phyloP scores from a whole-genome alignment of 2,329 filamentous ascomycete species.

The Fusarium sp. region DNA sequence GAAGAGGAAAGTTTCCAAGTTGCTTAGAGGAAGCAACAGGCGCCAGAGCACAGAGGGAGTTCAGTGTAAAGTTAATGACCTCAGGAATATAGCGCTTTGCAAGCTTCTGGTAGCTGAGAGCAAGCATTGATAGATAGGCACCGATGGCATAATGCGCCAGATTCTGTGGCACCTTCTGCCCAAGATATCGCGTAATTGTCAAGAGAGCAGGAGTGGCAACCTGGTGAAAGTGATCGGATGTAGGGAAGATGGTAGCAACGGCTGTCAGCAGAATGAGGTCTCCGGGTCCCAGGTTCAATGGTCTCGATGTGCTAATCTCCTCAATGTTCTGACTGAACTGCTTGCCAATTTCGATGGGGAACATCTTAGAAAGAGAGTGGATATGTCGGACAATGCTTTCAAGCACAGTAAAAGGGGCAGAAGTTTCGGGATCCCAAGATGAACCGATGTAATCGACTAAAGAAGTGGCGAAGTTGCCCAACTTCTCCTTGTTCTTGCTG shows the following conservation, averaged over 20 bases:
- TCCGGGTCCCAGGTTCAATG: constrained; percentile 67
- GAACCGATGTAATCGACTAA: constrained; percentile 72
- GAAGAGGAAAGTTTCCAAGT: constrained; percentile 70
- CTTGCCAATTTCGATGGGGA: constrained; percentile 79
- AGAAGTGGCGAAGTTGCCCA: constrained; percentile 73
- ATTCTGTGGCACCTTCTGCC: constrained; percentile 75
- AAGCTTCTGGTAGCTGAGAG: constrained; percentile 82
- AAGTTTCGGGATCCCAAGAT: constrained; percentile 55
- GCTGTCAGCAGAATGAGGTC: constrained; percentile 88
- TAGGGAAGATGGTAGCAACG: constrained; percentile 87
- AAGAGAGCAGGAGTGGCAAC: constrained; percentile 92
- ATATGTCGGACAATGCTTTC: constrained; percentile 89
- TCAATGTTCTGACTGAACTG: constrained; percentile 80
- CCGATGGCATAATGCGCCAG: constrained; percentile 77
- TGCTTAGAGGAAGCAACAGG: constrained; percentile 61
- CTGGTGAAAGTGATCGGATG: constrained; percentile 96
- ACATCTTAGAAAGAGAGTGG: constrained; percentile 90
- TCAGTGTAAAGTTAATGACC: constrained; percentile 81
- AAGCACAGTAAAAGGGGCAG: constrained; percentile 72
- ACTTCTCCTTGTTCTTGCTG: constrained; percentile 84
- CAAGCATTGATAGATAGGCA: constrained; percentile 81
- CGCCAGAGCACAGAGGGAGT: constrained; percentile 76
- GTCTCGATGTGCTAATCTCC: constrained; percentile 61
- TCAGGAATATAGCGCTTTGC: constrained; percentile 93
- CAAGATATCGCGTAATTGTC: constrained; percentile 84